Evolutionary conservation across 805 yeast species (phyloP).

Genomic region (Zygoascus flipseniorum): DNA sequence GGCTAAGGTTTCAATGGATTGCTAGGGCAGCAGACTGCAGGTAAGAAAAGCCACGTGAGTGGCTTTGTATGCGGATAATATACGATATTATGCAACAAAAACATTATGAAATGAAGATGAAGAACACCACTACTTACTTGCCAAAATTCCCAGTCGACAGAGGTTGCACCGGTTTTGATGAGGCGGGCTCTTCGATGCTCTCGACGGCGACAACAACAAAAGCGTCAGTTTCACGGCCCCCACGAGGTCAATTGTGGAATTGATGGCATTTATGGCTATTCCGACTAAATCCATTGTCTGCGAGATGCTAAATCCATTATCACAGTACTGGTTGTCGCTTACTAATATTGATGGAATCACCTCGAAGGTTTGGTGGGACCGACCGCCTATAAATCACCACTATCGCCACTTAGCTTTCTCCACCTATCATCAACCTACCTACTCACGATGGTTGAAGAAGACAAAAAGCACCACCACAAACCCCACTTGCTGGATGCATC

Average conservation of each 20-base stretch:
- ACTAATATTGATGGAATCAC: background rate
- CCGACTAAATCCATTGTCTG: too few relatives aligned
- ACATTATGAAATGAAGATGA: too few relatives aligned
- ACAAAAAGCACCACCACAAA: conserved; percentile 5
- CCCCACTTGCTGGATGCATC: conserved; percentile 50
- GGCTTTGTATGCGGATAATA: too few relatives aligned
- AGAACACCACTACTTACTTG: too few relatives aligned
- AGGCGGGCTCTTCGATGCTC: too few relatives aligned
- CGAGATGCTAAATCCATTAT: background rate
- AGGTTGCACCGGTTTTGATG: too few relatives aligned
- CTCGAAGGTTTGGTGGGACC: background rate
- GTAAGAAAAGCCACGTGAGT: too few relatives aligned
- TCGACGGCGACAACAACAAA: background rate
- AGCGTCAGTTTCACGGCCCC: background rate
- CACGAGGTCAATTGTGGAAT: background rate
- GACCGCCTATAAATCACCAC: background rate
- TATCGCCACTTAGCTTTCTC: background rate
- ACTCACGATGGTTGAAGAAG: conserved; percentile 2
- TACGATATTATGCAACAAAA: too few relatives aligned
- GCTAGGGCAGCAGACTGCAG: too few relatives aligned
- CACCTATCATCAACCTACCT: background rate
- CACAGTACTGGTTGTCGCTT: background rate
- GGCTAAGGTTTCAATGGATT: too few relatives aligned
- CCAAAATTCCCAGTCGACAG: too few relatives aligned
- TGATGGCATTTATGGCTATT: too few relatives aligned